Base-by-base conservation (phyloP, 1,284 basidiomycete genomes). In the Lignosus rhinocerotis region DNA sequence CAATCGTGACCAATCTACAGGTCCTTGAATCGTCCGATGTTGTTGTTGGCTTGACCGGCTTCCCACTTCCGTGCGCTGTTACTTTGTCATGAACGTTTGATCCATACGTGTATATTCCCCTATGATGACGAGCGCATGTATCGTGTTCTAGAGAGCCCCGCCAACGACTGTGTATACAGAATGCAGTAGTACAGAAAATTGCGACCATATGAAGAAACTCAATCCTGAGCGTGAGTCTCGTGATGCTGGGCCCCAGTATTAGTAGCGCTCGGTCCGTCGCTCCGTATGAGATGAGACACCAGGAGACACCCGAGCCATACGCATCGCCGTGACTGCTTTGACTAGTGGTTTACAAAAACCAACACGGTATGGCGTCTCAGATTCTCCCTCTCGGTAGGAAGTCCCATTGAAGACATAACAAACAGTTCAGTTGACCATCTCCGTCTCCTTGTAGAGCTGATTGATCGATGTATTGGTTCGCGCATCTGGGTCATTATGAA, bases 401-500 rank as follows among this genome's bases (percentile, higher is more conserved):
- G 2, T 31, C 4, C 12, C 2, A 14, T 17, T 39, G 17, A 25
- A 12, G 39, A n/a, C 16, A 16, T 11, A 31, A 8, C 14, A 49
- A 39, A 11, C 8, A 54, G 25, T 12, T 6, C 3, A 6, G 16
- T 14, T 34, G 30, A 19, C 3, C 19, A 5, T 1, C 12, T 14
- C 3, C 19, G 8, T 1, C 12, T 14, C 3, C 19, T 7, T 34
- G 25, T 64, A 94, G 93, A 98, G 74, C 81, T 98, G 46, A 94
- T 98, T 69, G 95, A 98, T 75, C 84, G 90, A 72, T 97, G 95
- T 71, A 97, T 96, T 71, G 95, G 95, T 58, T 94, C 92, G 38
- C 84, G 87, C 54, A 95, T 98, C 71, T 96, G 93, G 93, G 95
- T 98, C 66, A 86, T 98, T 73, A 96, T 96, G 92, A 97, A 97